Percentiles rank a stretch among this genome's conserved stretches.
phyloP scores from a whole-genome alignment of 129 eudicot genomes.

The Saussurea involucrata region DNA sequence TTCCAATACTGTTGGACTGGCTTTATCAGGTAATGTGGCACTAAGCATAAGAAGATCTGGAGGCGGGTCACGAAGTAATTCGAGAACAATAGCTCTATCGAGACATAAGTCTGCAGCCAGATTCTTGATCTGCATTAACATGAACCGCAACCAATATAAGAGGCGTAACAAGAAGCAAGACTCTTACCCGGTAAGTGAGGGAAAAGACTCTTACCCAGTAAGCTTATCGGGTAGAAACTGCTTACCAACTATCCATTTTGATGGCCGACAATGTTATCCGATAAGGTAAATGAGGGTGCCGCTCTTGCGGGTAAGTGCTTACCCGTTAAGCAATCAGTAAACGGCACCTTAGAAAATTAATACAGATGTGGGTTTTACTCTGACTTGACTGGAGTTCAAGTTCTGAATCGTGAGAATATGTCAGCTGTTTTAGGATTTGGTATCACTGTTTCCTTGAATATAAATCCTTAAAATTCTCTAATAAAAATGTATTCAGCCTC shows the following conservation, averaged over 20 bases:
- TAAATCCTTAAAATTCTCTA: background rate
- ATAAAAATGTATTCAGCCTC: background rate
- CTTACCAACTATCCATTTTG: too few species aligned
- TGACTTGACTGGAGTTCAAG: background rate
- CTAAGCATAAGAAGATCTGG: slow-evolving; percentile 85
- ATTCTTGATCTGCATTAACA: slow-evolving; percentile 62
- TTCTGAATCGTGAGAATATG: background rate
- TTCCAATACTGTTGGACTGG: slow-evolving; percentile 34
- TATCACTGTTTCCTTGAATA: background rate
- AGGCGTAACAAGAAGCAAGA: too few species aligned
- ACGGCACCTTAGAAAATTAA: too few species aligned
- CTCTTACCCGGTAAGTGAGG: too few species aligned
- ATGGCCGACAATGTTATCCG: too few species aligned
- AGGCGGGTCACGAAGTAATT: slow-evolving; percentile 95
- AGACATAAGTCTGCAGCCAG: slow-evolving; percentile 89
- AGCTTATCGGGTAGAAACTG: too few species aligned
- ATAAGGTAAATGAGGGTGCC: background rate
- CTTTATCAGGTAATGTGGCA: slow-evolving; percentile 84
- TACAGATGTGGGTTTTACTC: background rate
- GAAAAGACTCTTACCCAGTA: too few species aligned
- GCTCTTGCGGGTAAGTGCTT: too few species aligned
- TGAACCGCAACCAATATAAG: background rate
- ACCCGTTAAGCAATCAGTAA: too few species aligned
- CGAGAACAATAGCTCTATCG: slow-evolving; percentile 87
- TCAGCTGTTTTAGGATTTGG: background rate